These are phyloP conservation scores for Myochromella boudieri DNA, from an alignment of 768 basidiomycete species.

Conservation along the genomic window DNA sequence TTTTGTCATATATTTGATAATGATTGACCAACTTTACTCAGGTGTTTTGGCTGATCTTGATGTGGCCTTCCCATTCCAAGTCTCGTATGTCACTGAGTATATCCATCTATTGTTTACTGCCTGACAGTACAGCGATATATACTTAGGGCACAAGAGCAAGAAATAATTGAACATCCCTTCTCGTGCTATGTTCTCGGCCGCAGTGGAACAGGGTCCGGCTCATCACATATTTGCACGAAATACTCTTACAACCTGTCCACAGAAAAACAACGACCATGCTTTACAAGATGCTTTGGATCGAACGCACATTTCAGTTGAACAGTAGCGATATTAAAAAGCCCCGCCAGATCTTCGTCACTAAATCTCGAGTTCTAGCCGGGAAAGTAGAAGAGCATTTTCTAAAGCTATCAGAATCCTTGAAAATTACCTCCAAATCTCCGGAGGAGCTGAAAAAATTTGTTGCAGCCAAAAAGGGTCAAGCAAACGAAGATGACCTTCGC, in stretches of 20 bases:
- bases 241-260: neutral
- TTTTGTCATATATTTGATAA: neutral
- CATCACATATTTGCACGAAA: neutral
- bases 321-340: conserved; percentile 41
- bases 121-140: neutral
- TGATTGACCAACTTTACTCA: conserved; percentile 16
- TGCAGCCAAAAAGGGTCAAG: conserved; percentile 12
- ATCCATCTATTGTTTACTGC: neutral
- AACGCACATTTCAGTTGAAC: conserved; percentile 48
- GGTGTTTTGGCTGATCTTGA: conserved; percentile 55
- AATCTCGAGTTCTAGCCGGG: conserved; percentile 62
- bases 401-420: conserved; percentile 47
- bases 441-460: conserved; percentile 36
- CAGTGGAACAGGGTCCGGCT: conserved; percentile 68
- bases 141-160: conserved; percentile 44
- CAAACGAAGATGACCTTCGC: conserved; percentile 26
- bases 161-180: conserved; percentile 55
- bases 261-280: conserved; percentile 80
- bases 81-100: conserved; percentile 34
- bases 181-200: conserved; percentile 70
- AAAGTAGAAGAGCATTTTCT: conserved; percentile 71
- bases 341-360: conserved; percentile 72
- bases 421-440: conserved; percentile 31
- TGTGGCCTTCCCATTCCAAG: conserved; percentile 40
- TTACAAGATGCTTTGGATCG: conserved; percentile 72